Evolutionary conservation across 75 land plant genomes (phyloP).

Genomic region (Isoetes taiwanensis): DNA sequence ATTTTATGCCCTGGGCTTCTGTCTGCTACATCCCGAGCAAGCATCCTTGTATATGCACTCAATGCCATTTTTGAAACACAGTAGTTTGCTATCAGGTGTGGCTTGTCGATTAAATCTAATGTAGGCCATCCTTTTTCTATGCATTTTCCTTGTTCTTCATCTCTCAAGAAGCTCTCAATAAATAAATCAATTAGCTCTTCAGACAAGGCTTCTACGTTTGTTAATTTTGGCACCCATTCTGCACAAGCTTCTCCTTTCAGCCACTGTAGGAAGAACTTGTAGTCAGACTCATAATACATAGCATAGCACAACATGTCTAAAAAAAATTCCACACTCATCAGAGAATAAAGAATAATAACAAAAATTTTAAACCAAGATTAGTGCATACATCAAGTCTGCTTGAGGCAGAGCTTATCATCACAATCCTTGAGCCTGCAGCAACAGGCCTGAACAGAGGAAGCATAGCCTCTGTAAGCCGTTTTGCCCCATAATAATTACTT

Average conservation of each 20-base stretch:
- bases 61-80: constrained; percentile 31
- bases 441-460: constrained; percentile 31
- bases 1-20: no score
- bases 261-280: background rate
- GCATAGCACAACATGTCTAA: background rate
- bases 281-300: no score
- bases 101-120: no score
- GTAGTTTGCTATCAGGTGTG: constrained; percentile 13
- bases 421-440: constrained; percentile 23
- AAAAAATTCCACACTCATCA: background rate
- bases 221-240: background rate
- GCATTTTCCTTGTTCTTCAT: constrained; percentile 15
- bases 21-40: constrained; percentile 11
- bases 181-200: constrained; percentile 13
- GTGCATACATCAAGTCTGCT: constrained; percentile 30
- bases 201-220: constrained; percentile 3
- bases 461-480: constrained; percentile 25
- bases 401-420: constrained; percentile 26
- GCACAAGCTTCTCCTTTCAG: background rate
- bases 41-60: constrained; percentile 19
- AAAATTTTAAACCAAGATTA: no score
- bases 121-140: constrained; percentile 30
- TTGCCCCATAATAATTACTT: constrained; percentile 43
- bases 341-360: background rate
- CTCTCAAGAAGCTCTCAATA: constrained; percentile 12